Evolutionary conservation across 139 green algal species (phyloP), one percentile per base, ranked within the genome.

Genomic region (Closterium sp.): DNA sequence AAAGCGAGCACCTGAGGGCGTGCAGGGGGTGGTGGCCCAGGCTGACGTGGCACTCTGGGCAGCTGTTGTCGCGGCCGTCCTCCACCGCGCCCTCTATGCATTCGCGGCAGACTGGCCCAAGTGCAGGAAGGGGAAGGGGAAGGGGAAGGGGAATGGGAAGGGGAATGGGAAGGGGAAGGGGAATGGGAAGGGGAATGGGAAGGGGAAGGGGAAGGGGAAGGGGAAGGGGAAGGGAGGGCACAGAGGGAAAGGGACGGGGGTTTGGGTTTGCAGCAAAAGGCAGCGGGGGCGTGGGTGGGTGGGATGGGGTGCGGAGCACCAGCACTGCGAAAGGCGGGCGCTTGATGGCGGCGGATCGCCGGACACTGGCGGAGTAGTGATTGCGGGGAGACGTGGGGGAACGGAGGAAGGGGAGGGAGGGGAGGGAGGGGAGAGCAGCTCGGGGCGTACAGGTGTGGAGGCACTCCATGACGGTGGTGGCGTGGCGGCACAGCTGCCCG

Each of bases 401-500:
- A 6, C 36, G 36, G 36, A 6, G 43, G 23, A 25, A 16, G 43
- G 43, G 43, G 43, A 28, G 9, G 8, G 43, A 16, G 12, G 43
- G 43, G 43, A 12, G 43, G 43, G 43, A 69, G 43, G 43, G 0
- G 38, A 10, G 43, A 16, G 0, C 23, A n/a, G n/a, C n/a, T n/a
- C n/a, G 43, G 43, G 9, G 43, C 43, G 43, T 69, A 69, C 86
- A 89, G n/a, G 86, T 89, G 86, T 89, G 86, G n/a, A 89, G 86
- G 64, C 86, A 89, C 64, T 89, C 86, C 86, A 89, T 55, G 64
- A 89, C 64, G 86, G 86, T 89, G 30, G 86, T 89, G n/a, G 86
- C 86, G 35, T 89, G 55, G n/a, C 64, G 86, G 64, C 86, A 89
- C n/a, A 89, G n/a, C 30, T 55, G 86, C 28, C 86, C 86, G 86